Evolutionary conservation across 2,329 filamentous ascomycete genomes (phyloP), one percentile per base, ranked within the genome.

Genomic region (Aspergillus sp.): DNA sequence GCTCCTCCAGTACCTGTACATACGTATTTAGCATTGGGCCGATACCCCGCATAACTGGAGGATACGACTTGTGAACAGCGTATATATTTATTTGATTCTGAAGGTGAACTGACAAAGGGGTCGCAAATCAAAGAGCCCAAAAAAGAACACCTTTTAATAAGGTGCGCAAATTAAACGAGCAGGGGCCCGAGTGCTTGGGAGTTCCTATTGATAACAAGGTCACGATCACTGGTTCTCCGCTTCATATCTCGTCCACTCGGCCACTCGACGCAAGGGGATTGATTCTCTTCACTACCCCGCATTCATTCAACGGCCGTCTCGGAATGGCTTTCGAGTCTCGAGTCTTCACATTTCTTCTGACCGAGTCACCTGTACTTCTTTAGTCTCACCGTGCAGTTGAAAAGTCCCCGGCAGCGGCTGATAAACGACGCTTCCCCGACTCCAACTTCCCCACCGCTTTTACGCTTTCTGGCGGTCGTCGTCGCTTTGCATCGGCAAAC

Each of bases 401-500:
- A 55, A 55, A 50, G 39, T 50, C 53, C 46, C 53, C 45, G 37
- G 44, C 15, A 27, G 45, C 39, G 37, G 17, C 33, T 55, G 39
- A 55, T 49, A 55, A 49, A 55, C 53, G 27, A 45, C 41, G 15
- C 51, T 22, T 45, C 51, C 40, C 20, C 13, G 41, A 48, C 19
- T 27, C 48, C 52, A 49, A 51, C 51, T 46, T 66, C 70, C 61
- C 72, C 70, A 68, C 70, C 71, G 69, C 69, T 70, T 70, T 54
- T 62, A 54, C 71, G 69, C 69, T 70, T 71, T 68, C 56, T 64
- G 54, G 62, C 68, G 69, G 68, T 54, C 66, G 64, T 65, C 45
- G 34, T 74, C 72, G 72, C 72, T 74, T 75, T 75, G 72, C 72
- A 73, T 75, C 72, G 72, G 72, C 69, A 59, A 61, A 63, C 45